Conservation (phyloP, 768 basidiomycete species). For the Lepiota brunneoincarnata region DNA sequence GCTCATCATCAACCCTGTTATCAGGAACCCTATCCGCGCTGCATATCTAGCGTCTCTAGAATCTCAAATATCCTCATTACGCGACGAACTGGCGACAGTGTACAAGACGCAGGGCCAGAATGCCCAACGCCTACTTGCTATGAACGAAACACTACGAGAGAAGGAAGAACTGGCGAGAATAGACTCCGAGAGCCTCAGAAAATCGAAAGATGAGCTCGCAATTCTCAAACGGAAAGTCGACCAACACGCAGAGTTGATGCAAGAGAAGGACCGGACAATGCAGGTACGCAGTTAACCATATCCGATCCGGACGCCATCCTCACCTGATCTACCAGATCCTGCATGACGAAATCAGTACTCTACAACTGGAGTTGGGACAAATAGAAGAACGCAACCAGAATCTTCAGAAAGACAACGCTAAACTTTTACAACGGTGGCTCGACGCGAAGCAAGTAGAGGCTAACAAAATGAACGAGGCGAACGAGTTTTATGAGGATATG, state of each 20-base stretch:
- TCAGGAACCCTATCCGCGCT: constrained; percentile 78
- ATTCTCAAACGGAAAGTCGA: constrained; percentile 73
- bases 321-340: constrained; percentile 56
- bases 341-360: constrained; percentile 91
- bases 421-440: constrained; percentile 93
- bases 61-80: constrained; percentile 86
- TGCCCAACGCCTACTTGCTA: constrained; percentile 85
- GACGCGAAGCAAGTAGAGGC: constrained; percentile 93
- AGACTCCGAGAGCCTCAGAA: constrained; percentile 77
- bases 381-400: constrained; percentile 83
- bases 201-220: constrained; percentile 72
- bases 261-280: constrained; percentile 84
- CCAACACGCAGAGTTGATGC: constrained; percentile 81
- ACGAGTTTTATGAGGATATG: constrained; percentile 87
- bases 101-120: constrained; percentile 98
- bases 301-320: constrained; percentile 7
- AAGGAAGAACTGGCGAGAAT: constrained; percentile 85
- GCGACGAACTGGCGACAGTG: constrained; percentile 89
- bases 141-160: constrained; percentile 94
- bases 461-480: constrained; percentile 93
- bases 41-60: constrained; percentile 92
- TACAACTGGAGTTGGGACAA: constrained; percentile 88
- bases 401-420: constrained; percentile 92
- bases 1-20: constrained; percentile 16
- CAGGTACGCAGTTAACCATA: constrained; percentile 55